Evolutionary conservation across 345 rosid genomes (phyloP), one percentile per base, ranked within the genome.

Genomic region (Aquilaria malaccensis): DNA sequence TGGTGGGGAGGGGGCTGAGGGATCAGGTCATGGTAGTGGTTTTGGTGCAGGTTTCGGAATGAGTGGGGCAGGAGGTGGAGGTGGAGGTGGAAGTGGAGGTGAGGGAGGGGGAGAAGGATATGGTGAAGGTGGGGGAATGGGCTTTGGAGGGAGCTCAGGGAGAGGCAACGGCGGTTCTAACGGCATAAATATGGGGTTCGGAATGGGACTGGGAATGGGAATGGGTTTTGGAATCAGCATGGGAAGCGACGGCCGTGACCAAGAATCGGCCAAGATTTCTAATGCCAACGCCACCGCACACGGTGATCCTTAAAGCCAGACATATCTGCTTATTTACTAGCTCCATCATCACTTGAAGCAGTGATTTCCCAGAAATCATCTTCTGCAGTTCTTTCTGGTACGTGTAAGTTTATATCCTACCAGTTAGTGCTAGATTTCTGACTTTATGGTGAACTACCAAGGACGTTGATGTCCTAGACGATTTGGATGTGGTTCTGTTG

Each of bases 141-240:
- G 43, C 7, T 63, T 41, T 2, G 31, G 56, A 60, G 72, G 75
- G 33, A 75, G 67, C 0, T 50, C 29, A 0, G 64, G 64, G 33
- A 65, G 33, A 11, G 69, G 71, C 1, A 7, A 33, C 0, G 70
- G 70, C 10, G 66, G 56, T 32, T 10, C 45, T 45, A 54, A n/a
- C 30, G 67, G 57, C 37, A 58, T 37, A 30, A 52, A 51, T 3
- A 10, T 2, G 50, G n/a, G 50, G 2, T 33, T 9, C 12, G 58
- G 58, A 9, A 9, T 0, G 59, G 52, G 1, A 61, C 31, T 30
- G 63, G 64, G 13, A 52, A 45, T 13, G 74, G 65, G 3, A 50
- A 47, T 9, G 10, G 75, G 79, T 37, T 71, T 75, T 48, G 73
- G 79, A 11, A 67, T 75, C 59, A 74, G 75, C 13, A 47, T 75